Percentiles rank a stretch among this genome's conserved stretches.
These are phyloP conservation scores for Tritrichomonas musculus DNA, from an alignment of 208 protist genomes.

Conservation along the genomic window DNA sequence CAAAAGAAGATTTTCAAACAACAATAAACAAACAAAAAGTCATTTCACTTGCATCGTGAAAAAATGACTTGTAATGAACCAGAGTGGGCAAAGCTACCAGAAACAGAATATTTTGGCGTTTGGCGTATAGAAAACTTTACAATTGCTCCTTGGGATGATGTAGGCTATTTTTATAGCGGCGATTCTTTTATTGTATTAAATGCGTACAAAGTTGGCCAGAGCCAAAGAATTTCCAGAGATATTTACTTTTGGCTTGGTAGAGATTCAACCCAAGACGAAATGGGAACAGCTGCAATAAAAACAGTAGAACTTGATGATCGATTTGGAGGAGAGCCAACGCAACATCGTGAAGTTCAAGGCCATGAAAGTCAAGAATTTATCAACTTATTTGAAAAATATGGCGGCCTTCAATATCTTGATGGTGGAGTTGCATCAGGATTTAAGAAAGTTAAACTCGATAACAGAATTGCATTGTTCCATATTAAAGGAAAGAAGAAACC, in stretches of 20 bases:
- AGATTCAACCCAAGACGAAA: slow-evolving; percentile 47
- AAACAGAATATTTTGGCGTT: too few relatives aligned
- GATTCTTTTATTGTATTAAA: slow-evolving; percentile 42
- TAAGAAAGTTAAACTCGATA: neutral
- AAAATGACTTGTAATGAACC: too few relatives aligned
- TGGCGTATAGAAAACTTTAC: slow-evolving; percentile 47
- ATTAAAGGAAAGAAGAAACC: neutral
- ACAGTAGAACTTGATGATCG: slow-evolving; percentile 54
- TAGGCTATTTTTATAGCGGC: slow-evolving; percentile 38
- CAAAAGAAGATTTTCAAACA: too few relatives aligned
- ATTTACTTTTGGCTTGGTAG: slow-evolving; percentile 45
- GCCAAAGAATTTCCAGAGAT: slow-evolving; percentile 14
- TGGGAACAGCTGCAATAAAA: slow-evolving; percentile 50
- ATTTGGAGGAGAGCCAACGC: slow-evolving; percentile 45
- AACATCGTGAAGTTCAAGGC: slow-evolving; percentile 51
- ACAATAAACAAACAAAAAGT: too few relatives aligned
- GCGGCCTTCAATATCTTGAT: neutral
- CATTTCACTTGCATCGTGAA: neutral
- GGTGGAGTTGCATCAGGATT: neutral
- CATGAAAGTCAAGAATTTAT: slow-evolving; percentile 39
- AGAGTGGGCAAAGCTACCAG: too few relatives aligned
- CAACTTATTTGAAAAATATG: slow-evolving; percentile 31
- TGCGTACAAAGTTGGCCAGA: neutral
- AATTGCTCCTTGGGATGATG: neutral
- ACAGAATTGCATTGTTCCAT: neutral